phyloP scores from a whole-genome alignment of 768 basidiomycete genomes.

The Tylopilus vinaceipallidus region DNA sequence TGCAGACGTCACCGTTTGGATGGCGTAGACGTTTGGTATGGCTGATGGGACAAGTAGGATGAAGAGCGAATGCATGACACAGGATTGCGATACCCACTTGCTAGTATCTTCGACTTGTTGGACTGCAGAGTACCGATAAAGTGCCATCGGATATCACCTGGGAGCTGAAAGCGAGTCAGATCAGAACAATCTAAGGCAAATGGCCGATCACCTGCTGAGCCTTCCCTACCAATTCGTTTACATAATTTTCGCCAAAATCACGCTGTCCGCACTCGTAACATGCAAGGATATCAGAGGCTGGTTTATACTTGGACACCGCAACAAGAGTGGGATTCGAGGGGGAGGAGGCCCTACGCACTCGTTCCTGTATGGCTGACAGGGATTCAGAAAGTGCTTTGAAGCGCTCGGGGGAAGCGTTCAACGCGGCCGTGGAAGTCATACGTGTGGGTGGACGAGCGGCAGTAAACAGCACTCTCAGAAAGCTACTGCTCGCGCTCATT shows the following conservation, averaged over 20 bases:
- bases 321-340: constrained; percentile 50
- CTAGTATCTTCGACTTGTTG: constrained; percentile 89
- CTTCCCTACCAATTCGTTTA: constrained; percentile 89
- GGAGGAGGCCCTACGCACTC: constrained; percentile 40
- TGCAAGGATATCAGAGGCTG: constrained; percentile 79
- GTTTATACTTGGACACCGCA: constrained; percentile 93
- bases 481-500: background rate
- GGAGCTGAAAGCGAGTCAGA: constrained; percentile 54
- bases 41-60: constrained; percentile 40
- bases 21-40: constrained; percentile 81
- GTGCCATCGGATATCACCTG: constrained; percentile 89
- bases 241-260: constrained; percentile 98
- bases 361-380: constrained; percentile 49
- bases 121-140: constrained; percentile 94
- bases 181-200: background rate
- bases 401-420: constrained; percentile 39
- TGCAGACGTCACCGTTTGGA: constrained; percentile 82
- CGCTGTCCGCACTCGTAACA: constrained; percentile 80
- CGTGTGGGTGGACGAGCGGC: constrained; percentile 11
- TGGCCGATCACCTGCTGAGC: constrained; percentile 55
- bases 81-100: constrained; percentile 47
- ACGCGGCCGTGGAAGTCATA: constrained; percentile 18
- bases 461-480: constrained; percentile 5
- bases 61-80: background rate
- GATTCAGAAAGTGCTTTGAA: constrained; percentile 50